Percentiles rank a stretch among this genome's conserved stretches.
phyloP scores from a whole-genome alignment of 805 yeast genomes.

The Saccharomycopsis fermentans region DNA sequence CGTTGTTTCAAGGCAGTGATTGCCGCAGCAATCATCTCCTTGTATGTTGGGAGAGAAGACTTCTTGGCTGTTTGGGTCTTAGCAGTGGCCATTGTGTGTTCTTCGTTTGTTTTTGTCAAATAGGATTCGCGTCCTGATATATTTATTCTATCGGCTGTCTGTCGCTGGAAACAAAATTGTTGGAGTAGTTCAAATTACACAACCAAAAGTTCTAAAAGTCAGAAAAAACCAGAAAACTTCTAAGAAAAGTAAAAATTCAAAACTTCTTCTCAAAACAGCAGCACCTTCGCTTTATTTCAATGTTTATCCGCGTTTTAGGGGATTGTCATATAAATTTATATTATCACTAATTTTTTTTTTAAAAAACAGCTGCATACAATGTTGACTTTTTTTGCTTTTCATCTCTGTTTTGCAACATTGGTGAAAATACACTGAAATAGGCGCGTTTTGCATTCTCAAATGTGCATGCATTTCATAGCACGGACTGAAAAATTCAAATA shows the following conservation, averaged over 20 bases:
- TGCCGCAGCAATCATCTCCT: slow-evolving; percentile 43
- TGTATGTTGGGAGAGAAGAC: slow-evolving; percentile 25
- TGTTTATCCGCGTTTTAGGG: not conserved
- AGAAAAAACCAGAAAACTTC: not conserved
- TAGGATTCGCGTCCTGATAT: no score
- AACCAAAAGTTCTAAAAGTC: not conserved
- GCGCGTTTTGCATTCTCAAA: not conserved
- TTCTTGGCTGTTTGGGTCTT: slow-evolving; percentile 17
- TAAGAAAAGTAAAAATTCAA: not conserved
- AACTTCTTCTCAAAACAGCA: not conserved
- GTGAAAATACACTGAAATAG: not conserved
- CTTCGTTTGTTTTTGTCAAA: slow-evolving; percentile 7
- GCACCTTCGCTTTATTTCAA: not conserved
- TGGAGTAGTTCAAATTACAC: no score
- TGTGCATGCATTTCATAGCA: not conserved
- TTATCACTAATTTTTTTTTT: not conserved
- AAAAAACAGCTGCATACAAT: not conserved
- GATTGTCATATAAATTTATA: not conserved
- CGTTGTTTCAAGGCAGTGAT: slow-evolving; percentile 64
- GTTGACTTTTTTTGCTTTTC: not conserved
- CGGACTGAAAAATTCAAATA: slow-evolving; percentile 1
- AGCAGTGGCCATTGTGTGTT: slow-evolving; percentile 16
- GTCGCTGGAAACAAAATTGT: no score
- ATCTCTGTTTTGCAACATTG: not conserved
- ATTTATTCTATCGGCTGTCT: no score